These are phyloP conservation scores for Penicillium italicum DNA, from an alignment of 2,329 filamentous ascomycete genomes.

Conservation along the genomic window DNA sequence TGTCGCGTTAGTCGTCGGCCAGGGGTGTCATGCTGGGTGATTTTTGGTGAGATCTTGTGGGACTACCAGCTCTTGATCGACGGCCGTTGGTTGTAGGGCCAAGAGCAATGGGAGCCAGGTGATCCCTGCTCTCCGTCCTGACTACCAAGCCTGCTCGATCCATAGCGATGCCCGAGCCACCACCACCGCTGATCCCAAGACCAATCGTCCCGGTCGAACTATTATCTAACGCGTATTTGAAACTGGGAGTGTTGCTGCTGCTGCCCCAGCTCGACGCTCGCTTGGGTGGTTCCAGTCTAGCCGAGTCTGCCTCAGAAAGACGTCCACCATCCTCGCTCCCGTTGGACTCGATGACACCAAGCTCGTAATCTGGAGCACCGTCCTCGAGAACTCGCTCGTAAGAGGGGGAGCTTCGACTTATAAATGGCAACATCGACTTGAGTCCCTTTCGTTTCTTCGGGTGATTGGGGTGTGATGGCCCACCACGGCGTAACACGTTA, in stretches of 20 bases:
- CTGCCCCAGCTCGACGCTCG: constrained; percentile 34
- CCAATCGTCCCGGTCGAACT: constrained; percentile 40
- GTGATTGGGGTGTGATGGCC: constrained; percentile 31
- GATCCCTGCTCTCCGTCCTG: constrained; percentile 81
- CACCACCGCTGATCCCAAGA: constrained; percentile 31
- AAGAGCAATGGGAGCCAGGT: constrained; percentile 57
- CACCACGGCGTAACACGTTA: constrained; percentile 29
- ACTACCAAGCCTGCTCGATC: constrained; percentile 70
- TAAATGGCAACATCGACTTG: constrained; percentile 47
- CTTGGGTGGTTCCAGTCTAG: constrained; percentile 56
- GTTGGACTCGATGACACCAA: constrained; percentile 60
- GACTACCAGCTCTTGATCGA: constrained; percentile 45
- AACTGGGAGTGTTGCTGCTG: constrained; percentile 28
- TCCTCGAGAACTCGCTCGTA: constrained; percentile 88
- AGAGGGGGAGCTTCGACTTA: constrained; percentile 39
- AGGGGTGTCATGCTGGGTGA: constrained; percentile 38
- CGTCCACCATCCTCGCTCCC: constrained; percentile 56
- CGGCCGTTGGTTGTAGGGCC: constrained; percentile 48
- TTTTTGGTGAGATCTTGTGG: constrained; percentile 44
- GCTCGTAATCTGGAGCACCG: constrained; percentile 71
- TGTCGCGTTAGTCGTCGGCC: constrained; percentile 31
- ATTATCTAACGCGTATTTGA: constrained; percentile 42
- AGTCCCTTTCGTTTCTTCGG: constrained; percentile 60
- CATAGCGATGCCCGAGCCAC: constrained; percentile 42
- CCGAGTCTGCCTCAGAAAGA: constrained; percentile 55